phyloP scores from a whole-genome alignment of 495 filamentous ascomycete genomes.

The Penicillium lagena region DNA sequence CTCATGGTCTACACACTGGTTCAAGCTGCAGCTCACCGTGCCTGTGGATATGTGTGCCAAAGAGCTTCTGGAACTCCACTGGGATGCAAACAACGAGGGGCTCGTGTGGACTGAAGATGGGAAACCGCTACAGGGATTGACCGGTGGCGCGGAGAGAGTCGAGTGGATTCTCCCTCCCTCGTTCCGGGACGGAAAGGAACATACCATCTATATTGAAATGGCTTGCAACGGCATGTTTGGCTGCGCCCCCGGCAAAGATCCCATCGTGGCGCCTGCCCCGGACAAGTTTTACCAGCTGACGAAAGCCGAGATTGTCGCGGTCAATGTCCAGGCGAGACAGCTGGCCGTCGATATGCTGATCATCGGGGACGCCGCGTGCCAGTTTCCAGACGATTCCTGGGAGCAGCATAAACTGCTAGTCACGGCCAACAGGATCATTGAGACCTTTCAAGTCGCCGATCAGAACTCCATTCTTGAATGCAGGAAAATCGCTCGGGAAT shows the following conservation, averaged over 20 bases:
- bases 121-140: conserved; percentile 86
- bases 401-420: conserved; percentile 81
- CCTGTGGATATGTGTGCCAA: conserved; percentile 64
- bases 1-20: conserved; percentile 99
- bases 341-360: conserved; percentile 93
- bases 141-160: conserved; percentile 80
- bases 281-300: conserved; percentile 70
- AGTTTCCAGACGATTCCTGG: conserved; percentile 75
- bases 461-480: conserved; percentile 70
- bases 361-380: conserved; percentile 77
- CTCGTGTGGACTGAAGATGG: conserved; percentile 86
- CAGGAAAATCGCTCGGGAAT: conserved; percentile 74
- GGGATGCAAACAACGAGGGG: conserved; percentile 90
- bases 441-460: conserved; percentile 74
- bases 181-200: conserved; percentile 77
- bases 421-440: conserved; percentile 79
- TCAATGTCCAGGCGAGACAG: conserved; percentile 77
- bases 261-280: conserved; percentile 80
- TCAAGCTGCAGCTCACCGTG: conserved; percentile 72
- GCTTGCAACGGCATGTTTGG: conserved; percentile 99
- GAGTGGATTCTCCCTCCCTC: conserved; percentile 84
- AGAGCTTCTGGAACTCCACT: conserved; percentile 82
- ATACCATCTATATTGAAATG: conserved; percentile 94
- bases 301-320: conserved; percentile 79
- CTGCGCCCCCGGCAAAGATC: conserved; percentile 79